phyloP scores from a whole-genome alignment of 2,329 filamentous ascomycete genomes.

The Cladobotryum protrusum region DNA sequence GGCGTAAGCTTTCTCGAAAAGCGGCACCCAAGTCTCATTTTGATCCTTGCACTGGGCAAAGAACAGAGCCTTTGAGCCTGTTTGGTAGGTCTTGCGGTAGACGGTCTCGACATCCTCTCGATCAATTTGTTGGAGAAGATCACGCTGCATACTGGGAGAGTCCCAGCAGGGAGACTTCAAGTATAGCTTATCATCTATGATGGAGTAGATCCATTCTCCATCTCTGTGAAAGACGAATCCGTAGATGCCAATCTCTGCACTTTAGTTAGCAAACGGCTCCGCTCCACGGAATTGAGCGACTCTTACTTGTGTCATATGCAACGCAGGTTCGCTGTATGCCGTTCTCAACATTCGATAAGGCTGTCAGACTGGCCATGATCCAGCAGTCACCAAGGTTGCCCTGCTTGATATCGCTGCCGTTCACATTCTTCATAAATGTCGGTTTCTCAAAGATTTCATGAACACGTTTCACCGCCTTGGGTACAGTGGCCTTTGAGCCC shows the following conservation, averaged over 20 bases:
- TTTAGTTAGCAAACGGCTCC: slow-evolving; percentile 10
- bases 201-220: slow-evolving; percentile 86
- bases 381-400: slow-evolving; percentile 76
- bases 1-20: slow-evolving; percentile 77
- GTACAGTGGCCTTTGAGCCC: slow-evolving; percentile 45
- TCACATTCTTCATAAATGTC: slow-evolving; percentile 59
- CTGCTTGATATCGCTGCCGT: slow-evolving; percentile 70
- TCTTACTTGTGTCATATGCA: slow-evolving; percentile 57
- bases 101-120: slow-evolving; percentile 65
- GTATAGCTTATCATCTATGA: slow-evolving; percentile 87
- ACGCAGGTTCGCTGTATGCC: slow-evolving; percentile 71
- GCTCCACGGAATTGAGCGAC: not conserved
- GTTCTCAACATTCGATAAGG: slow-evolving; percentile 65
- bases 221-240: slow-evolving; percentile 86
- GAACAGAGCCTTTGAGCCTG: slow-evolving; percentile 69
- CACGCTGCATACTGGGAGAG: slow-evolving; percentile 66
- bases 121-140: slow-evolving; percentile 69
- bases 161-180: slow-evolving; percentile 78
- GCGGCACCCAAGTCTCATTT: slow-evolving; percentile 76
- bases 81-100: slow-evolving; percentile 66
- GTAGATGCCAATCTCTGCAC: slow-evolving; percentile 66
- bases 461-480: slow-evolving; percentile 69
- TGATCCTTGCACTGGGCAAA: slow-evolving; percentile 70
- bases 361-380: slow-evolving; percentile 73
- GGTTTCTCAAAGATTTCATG: slow-evolving; percentile 72